Evolutionary conservation across 2,329 filamentous ascomycete species (phyloP), one percentile per base, ranked within the genome.

Genomic region (Phaeosphaeriaceae sp.): DNA sequence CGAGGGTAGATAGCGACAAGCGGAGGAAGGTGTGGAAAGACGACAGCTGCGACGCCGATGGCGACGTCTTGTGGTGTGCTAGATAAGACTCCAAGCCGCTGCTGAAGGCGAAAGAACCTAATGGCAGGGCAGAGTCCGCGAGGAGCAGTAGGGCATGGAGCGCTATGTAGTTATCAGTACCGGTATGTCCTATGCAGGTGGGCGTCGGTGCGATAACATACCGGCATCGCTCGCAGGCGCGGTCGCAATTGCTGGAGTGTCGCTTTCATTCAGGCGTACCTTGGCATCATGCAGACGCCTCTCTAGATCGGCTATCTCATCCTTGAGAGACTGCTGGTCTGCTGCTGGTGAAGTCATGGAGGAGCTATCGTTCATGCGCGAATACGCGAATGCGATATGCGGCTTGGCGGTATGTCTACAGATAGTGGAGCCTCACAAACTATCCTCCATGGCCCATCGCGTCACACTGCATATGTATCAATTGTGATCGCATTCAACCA

Each of bases 31-130:
- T 78, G 45, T 85, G 73, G 76, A 92, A 90, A 21, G 83, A 82
- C 11, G 72, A 61, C 10, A 75, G 48, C 58, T 76, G 74, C 9
- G 74, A 74, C 2, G 70, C 65, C 19, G 66, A 68, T 20, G 73
- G 66, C 48, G 67, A 69, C 1, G 71, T 70, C 59, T 77, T 80
- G 65, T 82, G 82, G 80, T 95, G 91, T 3, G 89, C 89, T 19
- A 93, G 86, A 76, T 90, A 94, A 42, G 91, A 94, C 79, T 95
- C 91, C 17, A 95, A 85, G 2, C 91, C 91, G 66, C 87, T 90
- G 81, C 88, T 91, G 81, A 94, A 95, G 69, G 91, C 91, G 79
- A 95, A 95, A n/a, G 91, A 92, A 56, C 91, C 91, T 0, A 95
- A 83, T 0, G 91, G 91, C 2, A 95, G 86, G 15, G 91, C 90